phyloP scores from a whole-genome alignment of 192 early-diverging fungal genomes.

The Coemansia sp. region DNA sequence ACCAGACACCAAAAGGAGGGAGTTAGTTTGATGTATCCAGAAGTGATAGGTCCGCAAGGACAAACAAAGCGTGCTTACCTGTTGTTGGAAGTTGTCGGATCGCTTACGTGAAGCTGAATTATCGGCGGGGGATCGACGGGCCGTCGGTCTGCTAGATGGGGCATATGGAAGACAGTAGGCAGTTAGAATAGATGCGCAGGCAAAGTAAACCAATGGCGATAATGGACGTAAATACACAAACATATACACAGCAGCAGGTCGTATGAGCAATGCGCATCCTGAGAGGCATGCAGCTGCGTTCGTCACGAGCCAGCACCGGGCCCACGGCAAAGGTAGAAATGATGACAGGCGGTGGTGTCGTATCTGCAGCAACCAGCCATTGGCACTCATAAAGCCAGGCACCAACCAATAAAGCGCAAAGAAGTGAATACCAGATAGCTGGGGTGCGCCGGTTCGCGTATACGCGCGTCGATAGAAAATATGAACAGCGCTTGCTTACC shows the following conservation, averaged over 20 bases:
- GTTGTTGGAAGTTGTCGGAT: constrained; percentile 41
- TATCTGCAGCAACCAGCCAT: neutral
- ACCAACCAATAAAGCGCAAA: no score
- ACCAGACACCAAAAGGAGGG: neutral
- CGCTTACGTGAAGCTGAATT: constrained; percentile 53
- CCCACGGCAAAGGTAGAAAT: neutral
- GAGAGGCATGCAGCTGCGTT: neutral
- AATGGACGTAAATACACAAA: neutral
- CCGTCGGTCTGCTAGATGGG: constrained; percentile 52
- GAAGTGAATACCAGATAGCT: no score
- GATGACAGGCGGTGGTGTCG: neutral
- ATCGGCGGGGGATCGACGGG: constrained; percentile 58
- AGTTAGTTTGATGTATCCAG: neutral
- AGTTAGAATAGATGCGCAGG: no score
- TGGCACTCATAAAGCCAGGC: no score
- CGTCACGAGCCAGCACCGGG: constrained; percentile 2
- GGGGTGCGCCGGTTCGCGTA: no score
- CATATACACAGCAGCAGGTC: neutral
- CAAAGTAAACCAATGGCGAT: no score
- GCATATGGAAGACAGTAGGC: neutral
- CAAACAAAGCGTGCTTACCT: constrained; percentile 34
- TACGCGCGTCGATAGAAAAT: no score
- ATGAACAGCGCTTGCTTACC: constrained; percentile 54
- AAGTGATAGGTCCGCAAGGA: no score
- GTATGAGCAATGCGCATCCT: neutral